A percentile compares a stretch with the other conserved stretches of the same genome.
These are phyloP conservation scores for Orbilia oligospora DNA, from an alignment of 2,329 filamentous ascomycete genomes.

Conservation along the genomic window DNA sequence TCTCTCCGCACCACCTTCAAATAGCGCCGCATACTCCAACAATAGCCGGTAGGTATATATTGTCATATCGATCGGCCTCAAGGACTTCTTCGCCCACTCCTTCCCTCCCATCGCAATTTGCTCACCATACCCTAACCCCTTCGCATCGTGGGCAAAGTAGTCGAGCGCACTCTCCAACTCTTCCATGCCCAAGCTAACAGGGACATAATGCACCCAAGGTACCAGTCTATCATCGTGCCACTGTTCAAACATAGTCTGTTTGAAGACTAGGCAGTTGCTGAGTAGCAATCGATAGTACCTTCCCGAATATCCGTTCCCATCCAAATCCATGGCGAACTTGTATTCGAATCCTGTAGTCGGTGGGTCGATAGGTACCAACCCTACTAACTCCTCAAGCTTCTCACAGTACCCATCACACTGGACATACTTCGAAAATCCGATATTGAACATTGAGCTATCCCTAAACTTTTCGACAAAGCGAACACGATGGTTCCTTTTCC, in stretches of 20 bases:
- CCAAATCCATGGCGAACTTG: conserved; percentile 71
- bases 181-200: conserved; percentile 70
- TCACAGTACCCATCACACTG: conserved; percentile 68
- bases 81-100: conserved; percentile 72
- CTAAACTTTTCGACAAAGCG: conserved; percentile 68
- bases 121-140: conserved; percentile 70
- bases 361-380: conserved; percentile 65
- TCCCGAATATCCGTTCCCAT: conserved; percentile 73
- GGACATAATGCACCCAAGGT: conserved; percentile 74
- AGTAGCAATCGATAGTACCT: conserved; percentile 71
- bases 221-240: conserved; percentile 74
- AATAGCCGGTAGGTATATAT: conserved; percentile 75
- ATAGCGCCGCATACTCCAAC: conserved; percentile 70
- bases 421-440: conserved; percentile 69
- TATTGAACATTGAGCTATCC: conserved; percentile 68
- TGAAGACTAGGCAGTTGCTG: conserved; percentile 70
- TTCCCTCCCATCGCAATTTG: conserved; percentile 72
- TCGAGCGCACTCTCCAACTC: conserved; percentile 72
- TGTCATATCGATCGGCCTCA: conserved; percentile 74
- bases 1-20: conserved; percentile 30
- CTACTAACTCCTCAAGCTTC: conserved; percentile 66
- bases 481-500: conserved; percentile 70
- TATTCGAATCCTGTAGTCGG: conserved; percentile 67
- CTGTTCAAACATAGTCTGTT: conserved; percentile 72
- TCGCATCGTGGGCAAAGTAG: conserved; percentile 69